These are phyloP conservation scores for Phytophthora pisi DNA, from an alignment of 352 stramenopile genomes.

Conservation along the genomic window DNA sequence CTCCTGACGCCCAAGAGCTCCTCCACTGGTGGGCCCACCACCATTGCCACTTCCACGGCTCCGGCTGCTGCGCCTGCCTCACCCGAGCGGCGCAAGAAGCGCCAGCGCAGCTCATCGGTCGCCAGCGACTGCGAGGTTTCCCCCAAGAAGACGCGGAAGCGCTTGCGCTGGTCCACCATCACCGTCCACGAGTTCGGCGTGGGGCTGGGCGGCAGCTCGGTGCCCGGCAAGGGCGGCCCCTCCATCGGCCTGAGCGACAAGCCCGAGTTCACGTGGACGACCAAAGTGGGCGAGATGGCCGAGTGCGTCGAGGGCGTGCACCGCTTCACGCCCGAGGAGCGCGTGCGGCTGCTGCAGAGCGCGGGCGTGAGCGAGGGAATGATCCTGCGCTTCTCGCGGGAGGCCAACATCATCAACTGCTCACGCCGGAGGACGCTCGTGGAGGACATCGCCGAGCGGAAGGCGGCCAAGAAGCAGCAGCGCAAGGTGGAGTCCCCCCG, in stretches of 20 bases:
- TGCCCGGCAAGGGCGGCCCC: slow-evolving; percentile 61
- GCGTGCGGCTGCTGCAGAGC: slow-evolving; percentile 58
- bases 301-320: slow-evolving; percentile 68
- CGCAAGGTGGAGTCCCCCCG: slow-evolving; percentile 31
- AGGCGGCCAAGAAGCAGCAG: slow-evolving; percentile 41
- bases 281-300: slow-evolving; percentile 69
- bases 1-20: slow-evolving; percentile 4
- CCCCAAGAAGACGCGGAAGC: slow-evolving; percentile 28
- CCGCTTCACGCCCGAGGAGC: slow-evolving; percentile 62
- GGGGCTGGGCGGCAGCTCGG: slow-evolving; percentile 55
- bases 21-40: not conserved
- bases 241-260: slow-evolving; percentile 62
- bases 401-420: slow-evolving; percentile 70
- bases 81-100: slow-evolving; percentile 21
- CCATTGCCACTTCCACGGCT: slow-evolving; percentile 3
- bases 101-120: slow-evolving; percentile 17
- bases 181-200: slow-evolving; percentile 70
- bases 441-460: slow-evolving; percentile 45
- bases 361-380: slow-evolving; percentile 67
- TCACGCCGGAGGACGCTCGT: slow-evolving; percentile 55
- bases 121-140: not conserved
- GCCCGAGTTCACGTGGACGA: slow-evolving; percentile 76
- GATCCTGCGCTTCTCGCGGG: slow-evolving; percentile 67
- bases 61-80: slow-evolving; percentile 1
- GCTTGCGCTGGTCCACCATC: slow-evolving; percentile 44